Conservation (phyloP, 78 protist species). For the Bigelowiella natans region DNA sequence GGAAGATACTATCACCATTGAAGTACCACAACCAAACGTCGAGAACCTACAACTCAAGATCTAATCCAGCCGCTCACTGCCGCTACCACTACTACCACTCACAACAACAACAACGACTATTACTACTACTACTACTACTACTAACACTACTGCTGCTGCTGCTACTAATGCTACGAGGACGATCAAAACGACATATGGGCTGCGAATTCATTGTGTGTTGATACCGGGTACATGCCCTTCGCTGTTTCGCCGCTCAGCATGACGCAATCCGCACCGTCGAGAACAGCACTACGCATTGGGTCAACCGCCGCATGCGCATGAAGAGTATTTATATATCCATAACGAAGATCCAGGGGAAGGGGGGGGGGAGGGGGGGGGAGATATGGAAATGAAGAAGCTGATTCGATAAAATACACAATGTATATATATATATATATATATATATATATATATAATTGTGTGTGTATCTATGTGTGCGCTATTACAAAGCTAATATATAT, state of each 20-base stretch:
- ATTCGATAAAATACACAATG: too few species aligned
- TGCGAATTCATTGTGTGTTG: not conserved
- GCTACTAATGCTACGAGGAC: not conserved
- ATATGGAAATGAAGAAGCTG: too few species aligned
- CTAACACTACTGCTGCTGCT: not conserved
- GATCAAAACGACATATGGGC: not conserved
- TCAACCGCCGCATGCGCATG: not conserved
- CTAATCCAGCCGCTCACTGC: too few species aligned
- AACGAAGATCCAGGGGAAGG: too few species aligned
- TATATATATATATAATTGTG: not conserved
- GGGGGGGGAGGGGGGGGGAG: too few species aligned
- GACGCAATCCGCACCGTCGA: slow-evolving; percentile 59
- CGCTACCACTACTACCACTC: too few species aligned
- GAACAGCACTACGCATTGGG: slow-evolving; percentile 25
- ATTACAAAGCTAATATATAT: not conserved
- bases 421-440: not conserved
- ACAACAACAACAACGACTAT: too few species aligned
- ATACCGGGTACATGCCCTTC: slow-evolving; percentile 43
- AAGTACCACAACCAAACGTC: too few species aligned
- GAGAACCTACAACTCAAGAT: too few species aligned
- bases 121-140: too few species aligned
- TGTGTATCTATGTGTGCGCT: not conserved
- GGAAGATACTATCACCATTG: too few species aligned
- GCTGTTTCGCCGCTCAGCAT: slow-evolving; percentile 68
- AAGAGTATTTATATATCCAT: not conserved